Base-by-base conservation (phyloP, 1,284 basidiomycete species). In the Vanrija sp. region DNA sequence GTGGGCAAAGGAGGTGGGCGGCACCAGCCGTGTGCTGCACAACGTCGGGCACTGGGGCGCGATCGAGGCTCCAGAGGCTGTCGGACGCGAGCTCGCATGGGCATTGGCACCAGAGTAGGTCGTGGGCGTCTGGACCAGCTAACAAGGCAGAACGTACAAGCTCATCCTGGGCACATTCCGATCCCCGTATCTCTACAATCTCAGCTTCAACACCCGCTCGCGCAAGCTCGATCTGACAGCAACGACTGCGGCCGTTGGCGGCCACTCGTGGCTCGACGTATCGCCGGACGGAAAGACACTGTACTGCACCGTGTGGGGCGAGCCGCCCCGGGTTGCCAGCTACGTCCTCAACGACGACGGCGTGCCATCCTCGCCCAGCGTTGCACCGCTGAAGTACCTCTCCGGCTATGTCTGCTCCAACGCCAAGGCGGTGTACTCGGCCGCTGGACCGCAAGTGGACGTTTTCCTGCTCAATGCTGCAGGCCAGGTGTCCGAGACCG, bases 371-470 rank as follows among this genome's bases (percentile, higher is more conserved):
- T 34, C 43, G 14, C 34, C 50, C 15, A 40, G 49, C 16, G 49
- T 47, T n/a, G 19, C 34, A 8, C 46, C 57, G 3, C 49, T 45
- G 42, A 63, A 60, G 45, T 62, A 63, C 39, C 58, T 71, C 10
- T 72, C 70, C 0, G 72, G 72, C 14, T 74, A 74, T 47, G 68
- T 69, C 38, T 65, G 63, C 43, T 54, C 63, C n/a, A 67, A 64
- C 26, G 45, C 53, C 38, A 66, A 66, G 44, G 69, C 69, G n/a
- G 65, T 72, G n/a, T 77, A 77, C 54, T 74, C 72, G 1, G 74
- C 73, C 1, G 73, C 75, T 29, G 76, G 76, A 21, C 71, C 76
- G 1, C 71, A 73, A 15, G 75, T 75, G 15, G 76, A 78, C 55
- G 71, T 74, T 1, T 66, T 76, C 40, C 60, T 61, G 1, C 48